phyloP scores from a whole-genome alignment of 2,329 filamentous ascomycete species.

The Ascochyta clinopodiicola region DNA sequence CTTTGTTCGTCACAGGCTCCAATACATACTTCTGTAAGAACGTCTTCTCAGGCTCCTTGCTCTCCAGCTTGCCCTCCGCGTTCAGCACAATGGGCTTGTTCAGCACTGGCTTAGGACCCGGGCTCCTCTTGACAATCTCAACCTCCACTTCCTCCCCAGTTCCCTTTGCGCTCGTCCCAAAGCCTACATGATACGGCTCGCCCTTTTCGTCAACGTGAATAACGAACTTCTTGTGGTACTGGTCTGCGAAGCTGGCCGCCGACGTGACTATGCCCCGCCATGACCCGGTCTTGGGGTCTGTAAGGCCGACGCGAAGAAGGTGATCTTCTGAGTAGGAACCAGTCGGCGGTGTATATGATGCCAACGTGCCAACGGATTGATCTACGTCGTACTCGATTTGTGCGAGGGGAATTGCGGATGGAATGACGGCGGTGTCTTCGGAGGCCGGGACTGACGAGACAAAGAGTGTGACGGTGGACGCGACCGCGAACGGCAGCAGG shows the following conservation, averaged over 20 bases:
- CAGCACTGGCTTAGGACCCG: slow-evolving; percentile 52
- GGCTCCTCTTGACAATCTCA: slow-evolving; percentile 48
- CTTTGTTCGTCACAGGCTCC: neutral
- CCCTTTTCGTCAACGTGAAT: slow-evolving; percentile 54
- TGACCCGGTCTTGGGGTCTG: slow-evolving; percentile 44
- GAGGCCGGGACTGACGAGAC: slow-evolving; percentile 85
- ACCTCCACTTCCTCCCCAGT: slow-evolving; percentile 50
- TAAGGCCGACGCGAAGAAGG: slow-evolving; percentile 54
- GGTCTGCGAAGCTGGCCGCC: slow-evolving; percentile 50
- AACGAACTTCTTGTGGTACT: slow-evolving; percentile 53
- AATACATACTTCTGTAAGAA: slow-evolving; percentile 59
- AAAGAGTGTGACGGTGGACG: slow-evolving; percentile 48
- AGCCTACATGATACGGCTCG: slow-evolving; percentile 54
- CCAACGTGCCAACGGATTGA: slow-evolving; percentile 42
- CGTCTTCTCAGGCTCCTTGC: slow-evolving; percentile 55
- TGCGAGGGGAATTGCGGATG: slow-evolving; percentile 51
- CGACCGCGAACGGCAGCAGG: slow-evolving; percentile 47
- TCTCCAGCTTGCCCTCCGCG: slow-evolving; percentile 60
- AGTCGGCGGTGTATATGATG: slow-evolving; percentile 46
- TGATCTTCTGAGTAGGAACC: slow-evolving; percentile 45
- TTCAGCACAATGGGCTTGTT: slow-evolving; percentile 64
- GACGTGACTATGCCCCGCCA: slow-evolving; percentile 57
- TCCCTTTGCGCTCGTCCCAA: slow-evolving; percentile 45
- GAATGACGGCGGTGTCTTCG: slow-evolving; percentile 64
- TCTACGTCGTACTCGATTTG: slow-evolving; percentile 53